These are phyloP conservation scores for Didymella sp. DNA, from an alignment of 2,329 filamentous ascomycete species.

Conservation along the genomic window DNA sequence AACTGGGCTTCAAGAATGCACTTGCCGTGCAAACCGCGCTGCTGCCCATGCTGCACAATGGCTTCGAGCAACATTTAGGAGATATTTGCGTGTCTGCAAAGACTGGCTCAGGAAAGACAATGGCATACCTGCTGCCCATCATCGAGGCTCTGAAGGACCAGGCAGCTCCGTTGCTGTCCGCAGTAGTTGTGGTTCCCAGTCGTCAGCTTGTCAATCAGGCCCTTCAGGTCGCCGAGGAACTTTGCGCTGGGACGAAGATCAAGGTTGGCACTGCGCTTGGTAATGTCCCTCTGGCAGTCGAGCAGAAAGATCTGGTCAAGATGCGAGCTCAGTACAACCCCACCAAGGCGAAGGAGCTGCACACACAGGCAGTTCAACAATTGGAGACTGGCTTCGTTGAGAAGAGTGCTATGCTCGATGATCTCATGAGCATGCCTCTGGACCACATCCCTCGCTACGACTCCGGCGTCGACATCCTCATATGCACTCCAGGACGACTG, in stretches of 20 bases:
- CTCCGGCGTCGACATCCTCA: slow-evolving; percentile 83
- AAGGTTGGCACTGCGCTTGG: slow-evolving; percentile 84
- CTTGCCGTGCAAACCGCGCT: slow-evolving; percentile 82
- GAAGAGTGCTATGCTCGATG: slow-evolving; percentile 47
- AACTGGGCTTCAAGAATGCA: slow-evolving; percentile 73
- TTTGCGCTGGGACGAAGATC: slow-evolving; percentile 76
- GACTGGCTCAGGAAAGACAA: slow-evolving; percentile 93
- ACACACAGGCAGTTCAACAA: slow-evolving; percentile 50
- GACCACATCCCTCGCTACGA: slow-evolving; percentile 70
- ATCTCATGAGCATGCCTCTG: slow-evolving; percentile 55
- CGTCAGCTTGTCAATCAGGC: slow-evolving; percentile 89
- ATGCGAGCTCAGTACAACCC: slow-evolving; percentile 69
- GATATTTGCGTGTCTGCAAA: slow-evolving; percentile 91
- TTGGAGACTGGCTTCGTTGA: slow-evolving; percentile 45
- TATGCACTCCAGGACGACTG: slow-evolving; percentile 89
- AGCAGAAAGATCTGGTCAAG: slow-evolving; percentile 68
- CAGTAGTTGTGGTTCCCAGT: slow-evolving; percentile 87
- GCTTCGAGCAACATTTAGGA: slow-evolving; percentile 66
- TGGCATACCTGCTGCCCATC: slow-evolving; percentile 89
- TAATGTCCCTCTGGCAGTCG: slow-evolving; percentile 73
- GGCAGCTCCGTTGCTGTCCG: slow-evolving; percentile 71
- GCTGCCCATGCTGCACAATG: slow-evolving; percentile 78
- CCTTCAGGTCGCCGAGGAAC: slow-evolving; percentile 72
- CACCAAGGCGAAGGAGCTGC: slow-evolving; percentile 59
- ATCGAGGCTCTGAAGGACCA: slow-evolving; percentile 75